phyloP scores from a whole-genome alignment of 768 basidiomycete genomes.

The Solioccasus polychromus region DNA sequence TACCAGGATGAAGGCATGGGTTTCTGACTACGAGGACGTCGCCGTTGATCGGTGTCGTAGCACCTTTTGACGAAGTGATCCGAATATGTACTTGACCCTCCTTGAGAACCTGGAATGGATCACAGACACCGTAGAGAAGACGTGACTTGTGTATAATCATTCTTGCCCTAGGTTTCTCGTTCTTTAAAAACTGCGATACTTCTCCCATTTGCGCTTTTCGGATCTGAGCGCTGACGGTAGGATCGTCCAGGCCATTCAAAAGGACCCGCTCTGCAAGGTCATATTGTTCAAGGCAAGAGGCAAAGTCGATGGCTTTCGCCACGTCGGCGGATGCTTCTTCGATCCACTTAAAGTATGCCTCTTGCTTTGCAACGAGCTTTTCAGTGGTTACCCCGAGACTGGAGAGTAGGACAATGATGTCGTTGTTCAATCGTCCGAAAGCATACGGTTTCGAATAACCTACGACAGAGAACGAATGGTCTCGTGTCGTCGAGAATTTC shows the following conservation, averaged over 20 bases:
- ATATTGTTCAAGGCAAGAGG: slow-evolving; percentile 49
- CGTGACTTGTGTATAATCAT: slow-evolving; percentile 64
- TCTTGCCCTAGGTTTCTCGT: slow-evolving; percentile 51
- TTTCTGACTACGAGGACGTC: slow-evolving; percentile 67
- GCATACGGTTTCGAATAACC: slow-evolving; percentile 61
- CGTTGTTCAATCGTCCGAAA: slow-evolving; percentile 67
- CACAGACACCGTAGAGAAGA: slow-evolving; percentile 63
- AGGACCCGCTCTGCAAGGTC: slow-evolving; percentile 50
- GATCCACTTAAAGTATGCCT: slow-evolving; percentile 60
- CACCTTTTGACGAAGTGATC: slow-evolving; percentile 51
- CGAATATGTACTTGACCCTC: slow-evolving; percentile 66
- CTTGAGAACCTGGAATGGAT: slow-evolving; percentile 58
- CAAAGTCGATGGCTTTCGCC: slow-evolving; percentile 52
- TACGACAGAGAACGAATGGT: slow-evolving; percentile 66
- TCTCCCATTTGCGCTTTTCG: slow-evolving; percentile 46
- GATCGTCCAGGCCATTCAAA: slow-evolving; percentile 51
- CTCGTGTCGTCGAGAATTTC: slow-evolving; percentile 56
- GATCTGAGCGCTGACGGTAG: slow-evolving; percentile 39
- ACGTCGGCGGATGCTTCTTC: slow-evolving; percentile 45
- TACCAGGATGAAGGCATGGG: slow-evolving; percentile 68
- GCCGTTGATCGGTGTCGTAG: slow-evolving; percentile 52
- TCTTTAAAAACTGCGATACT: slow-evolving; percentile 49
- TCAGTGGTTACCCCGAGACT: slow-evolving; percentile 60
- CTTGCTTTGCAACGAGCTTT: slow-evolving; percentile 51
- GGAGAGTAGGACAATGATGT: slow-evolving; percentile 63